These are phyloP conservation scores for Polygonum aviculare DNA, from an alignment of 148 eudicot species.

Conservation along the genomic window DNA sequence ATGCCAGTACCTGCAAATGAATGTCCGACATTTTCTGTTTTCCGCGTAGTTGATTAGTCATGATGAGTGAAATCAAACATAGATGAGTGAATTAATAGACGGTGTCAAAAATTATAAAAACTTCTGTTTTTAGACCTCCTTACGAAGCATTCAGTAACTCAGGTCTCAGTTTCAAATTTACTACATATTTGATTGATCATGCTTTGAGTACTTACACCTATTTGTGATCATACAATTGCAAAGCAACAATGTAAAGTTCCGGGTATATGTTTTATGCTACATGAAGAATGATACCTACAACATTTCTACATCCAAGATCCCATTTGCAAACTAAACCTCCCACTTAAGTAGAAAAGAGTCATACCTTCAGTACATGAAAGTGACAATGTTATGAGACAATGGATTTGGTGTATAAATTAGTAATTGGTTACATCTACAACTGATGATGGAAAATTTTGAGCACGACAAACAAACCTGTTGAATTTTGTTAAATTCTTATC, in stretches of 20 bases:
- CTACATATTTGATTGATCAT: background rate
- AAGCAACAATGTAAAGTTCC: background rate
- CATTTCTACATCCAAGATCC: background rate
- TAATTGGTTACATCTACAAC: background rate
- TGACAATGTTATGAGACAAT: no score
- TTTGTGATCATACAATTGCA: no score
- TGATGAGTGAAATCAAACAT: no score
- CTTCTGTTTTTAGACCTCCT: background rate
- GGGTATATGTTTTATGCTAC: background rate
- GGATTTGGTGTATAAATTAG: background rate
- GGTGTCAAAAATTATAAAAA: background rate
- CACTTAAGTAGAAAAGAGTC: no score
- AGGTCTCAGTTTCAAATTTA: background rate
- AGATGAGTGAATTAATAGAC: background rate
- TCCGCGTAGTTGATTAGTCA: no score
- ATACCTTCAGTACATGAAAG: no score
- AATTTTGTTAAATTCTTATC: conserved; percentile 78
- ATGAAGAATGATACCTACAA: background rate
- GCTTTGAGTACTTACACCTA: background rate
- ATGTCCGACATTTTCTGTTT: no score
- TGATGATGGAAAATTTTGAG: background rate
- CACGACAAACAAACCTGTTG: conserved; percentile 53
- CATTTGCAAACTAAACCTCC: no score
- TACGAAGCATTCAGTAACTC: background rate
- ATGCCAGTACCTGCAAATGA: no score